phyloP scores from a whole-genome alignment of 2,329 filamentous ascomycete species.

The Thermoascus crustaceus region DNA sequence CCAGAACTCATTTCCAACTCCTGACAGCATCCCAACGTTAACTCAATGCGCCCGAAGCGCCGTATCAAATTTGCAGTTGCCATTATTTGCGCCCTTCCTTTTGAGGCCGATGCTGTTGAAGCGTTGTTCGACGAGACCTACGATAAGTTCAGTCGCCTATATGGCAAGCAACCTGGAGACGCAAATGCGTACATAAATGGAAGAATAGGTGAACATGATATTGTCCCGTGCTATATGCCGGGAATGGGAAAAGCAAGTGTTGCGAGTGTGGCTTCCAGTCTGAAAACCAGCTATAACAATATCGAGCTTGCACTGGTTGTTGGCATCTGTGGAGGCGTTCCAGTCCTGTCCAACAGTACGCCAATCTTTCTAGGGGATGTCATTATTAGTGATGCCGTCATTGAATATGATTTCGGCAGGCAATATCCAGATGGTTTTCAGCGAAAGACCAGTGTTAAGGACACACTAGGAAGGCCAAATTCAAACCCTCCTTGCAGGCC shows the following conservation, averaged over 20 bases:
- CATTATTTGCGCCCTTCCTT: slow-evolving; percentile 18
- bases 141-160: slow-evolving; percentile 7
- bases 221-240: slow-evolving; percentile 7
- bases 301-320: slow-evolving; percentile 12
- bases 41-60: slow-evolving; percentile 4
- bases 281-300: slow-evolving; percentile 10
- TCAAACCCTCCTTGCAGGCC: slow-evolving; percentile 11
- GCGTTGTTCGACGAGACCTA: slow-evolving; percentile 16
- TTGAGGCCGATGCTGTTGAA: slow-evolving; percentile 16
- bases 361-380: slow-evolving; percentile 22
- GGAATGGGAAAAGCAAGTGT: slow-evolving; percentile 10
- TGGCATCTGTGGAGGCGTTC: slow-evolving; percentile 10
- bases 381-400: slow-evolving; percentile 18
- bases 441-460: slow-evolving; percentile 12
- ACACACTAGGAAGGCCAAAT: slow-evolving; percentile 15
- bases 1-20: too few relatives aligned
- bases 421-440: slow-evolving; percentile 16
- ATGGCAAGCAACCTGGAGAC: slow-evolving; percentile 15
- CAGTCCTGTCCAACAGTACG: slow-evolving; percentile 3
- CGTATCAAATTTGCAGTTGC: slow-evolving; percentile 16
- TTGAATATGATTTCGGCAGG: slow-evolving; percentile 21
- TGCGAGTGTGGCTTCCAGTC: slow-evolving; percentile 6
- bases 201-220: slow-evolving; percentile 5
- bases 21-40: too few relatives aligned
- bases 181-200: slow-evolving; percentile 7